Base-by-base conservation (phyloP, 2,329 filamentous ascomycete species). In the Ophiostoma pallidulum region DNA sequence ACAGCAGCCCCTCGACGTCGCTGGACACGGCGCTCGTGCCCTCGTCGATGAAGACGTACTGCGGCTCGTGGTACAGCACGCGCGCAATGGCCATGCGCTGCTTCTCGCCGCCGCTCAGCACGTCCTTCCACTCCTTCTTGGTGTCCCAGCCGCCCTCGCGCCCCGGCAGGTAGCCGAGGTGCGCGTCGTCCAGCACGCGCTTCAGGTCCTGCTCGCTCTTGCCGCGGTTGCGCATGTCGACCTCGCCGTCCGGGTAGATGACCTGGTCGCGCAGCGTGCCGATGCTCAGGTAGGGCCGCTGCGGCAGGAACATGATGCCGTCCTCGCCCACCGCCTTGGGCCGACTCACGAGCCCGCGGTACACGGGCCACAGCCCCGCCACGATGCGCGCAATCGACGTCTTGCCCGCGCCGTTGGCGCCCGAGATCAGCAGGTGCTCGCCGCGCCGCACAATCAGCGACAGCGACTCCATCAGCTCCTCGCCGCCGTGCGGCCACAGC, bases 221-320 rank as follows among this genome's bases (percentile, higher is more conserved):
- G 14, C 84, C 80, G 52, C 84, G 82, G 50, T 86, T 82, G 26
- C 80, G 82, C 92, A 98, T 97, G 59, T 98, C 92, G 36, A 90
- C 71, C 61, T 94, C 91, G 7, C 88, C 91, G 58, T 98, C 89
- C 0, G 92, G 92, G 58, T 98, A 98, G 61, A 97, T 96, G 59
- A 98, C 88, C 67, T 98, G 94, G 59, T 98, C 94, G 22, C 92
- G 84, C 9, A 97, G 73, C 1, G 92, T 97, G 31, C 92, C 92
- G 19, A 91, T 85, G 62, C 83, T 91, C 29, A 97, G 77, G 59
- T 97, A 97, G 0, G 91, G 89, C 14, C 91, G 77, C 64, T 98
- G 92, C 0, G 92, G 92, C 10, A 98, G 75, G 67, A 98, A 97
- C 90, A 98, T 97, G 68, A 98, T 94, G 50, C 92, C 92, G 55